phyloP scores from a whole-genome alignment of 2,329 filamentous ascomycete species.

The Diaporthe citriasiana region DNA sequence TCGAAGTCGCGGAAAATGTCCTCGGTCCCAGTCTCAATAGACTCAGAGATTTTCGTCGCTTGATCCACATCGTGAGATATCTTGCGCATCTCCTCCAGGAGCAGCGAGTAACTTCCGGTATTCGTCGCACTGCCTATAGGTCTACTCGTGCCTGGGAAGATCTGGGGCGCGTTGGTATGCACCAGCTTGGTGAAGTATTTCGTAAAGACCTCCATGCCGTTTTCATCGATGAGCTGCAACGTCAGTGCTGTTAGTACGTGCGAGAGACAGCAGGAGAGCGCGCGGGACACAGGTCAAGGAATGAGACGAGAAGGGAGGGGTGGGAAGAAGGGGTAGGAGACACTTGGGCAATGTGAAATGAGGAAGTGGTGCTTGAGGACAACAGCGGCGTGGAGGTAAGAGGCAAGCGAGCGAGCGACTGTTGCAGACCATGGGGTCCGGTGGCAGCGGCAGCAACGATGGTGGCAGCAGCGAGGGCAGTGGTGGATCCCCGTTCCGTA shows the following conservation, averaged over 20 bases:
- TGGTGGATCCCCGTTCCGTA: conserved; percentile 58
- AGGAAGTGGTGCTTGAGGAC: not conserved
- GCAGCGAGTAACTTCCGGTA: conserved; percentile 85
- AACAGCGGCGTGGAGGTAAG: not conserved
- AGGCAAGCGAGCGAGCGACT: conserved; percentile 1
- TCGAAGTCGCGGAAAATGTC: conserved; percentile 98
- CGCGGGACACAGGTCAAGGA: not conserved
- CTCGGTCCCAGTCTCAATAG: conserved; percentile 89
- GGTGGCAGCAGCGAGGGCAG: not conserved
- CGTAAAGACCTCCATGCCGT: conserved; percentile 99
- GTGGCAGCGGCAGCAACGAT: not conserved
- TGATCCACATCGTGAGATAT: conserved; percentile 85
- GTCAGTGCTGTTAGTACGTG: not conserved
- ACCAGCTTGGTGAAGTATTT: conserved; percentile 96
- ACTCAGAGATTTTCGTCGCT: conserved; percentile 91
- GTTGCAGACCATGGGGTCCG: conserved; percentile 21
- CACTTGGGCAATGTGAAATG: not conserved
- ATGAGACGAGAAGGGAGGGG: not conserved
- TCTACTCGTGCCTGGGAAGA: conserved; percentile 86
- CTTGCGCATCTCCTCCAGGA: conserved; percentile 88
- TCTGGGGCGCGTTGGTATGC: conserved; percentile 89
- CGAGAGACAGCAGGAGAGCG: not conserved
- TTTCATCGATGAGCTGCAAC: conserved; percentile 89
- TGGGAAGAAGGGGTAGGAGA: not conserved
- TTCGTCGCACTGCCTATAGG: conserved; percentile 70